A percentile compares a stretch with the other conserved stretches of the same genome.
Conservation (phyloP, 306 rosid species). For the Chamaecrista fasciculata region DNA sequence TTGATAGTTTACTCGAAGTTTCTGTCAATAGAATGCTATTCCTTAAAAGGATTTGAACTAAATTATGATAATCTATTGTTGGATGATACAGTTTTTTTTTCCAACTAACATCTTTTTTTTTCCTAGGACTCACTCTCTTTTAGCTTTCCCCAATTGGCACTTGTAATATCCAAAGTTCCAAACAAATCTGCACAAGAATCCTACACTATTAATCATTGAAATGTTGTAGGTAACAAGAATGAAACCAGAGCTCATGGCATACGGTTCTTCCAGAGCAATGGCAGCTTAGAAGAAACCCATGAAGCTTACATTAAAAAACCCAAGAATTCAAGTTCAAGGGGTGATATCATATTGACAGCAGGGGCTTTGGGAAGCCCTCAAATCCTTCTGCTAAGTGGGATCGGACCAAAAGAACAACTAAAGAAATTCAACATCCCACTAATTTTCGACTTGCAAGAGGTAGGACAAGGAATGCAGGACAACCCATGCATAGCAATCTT, state of each 20-base stretch:
- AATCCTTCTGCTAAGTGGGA: constrained; percentile 59
- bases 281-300: constrained; percentile 34
- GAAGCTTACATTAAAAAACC: constrained; percentile 52
- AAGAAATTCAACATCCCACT: constrained; percentile 42
- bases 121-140: no score
- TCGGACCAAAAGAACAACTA: constrained; percentile 62
- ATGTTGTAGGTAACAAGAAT: constrained; percentile 42
- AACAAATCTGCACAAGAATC: not conserved
- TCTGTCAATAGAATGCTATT: no score
- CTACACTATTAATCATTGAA: constrained; percentile 7
- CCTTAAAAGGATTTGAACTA: no score
- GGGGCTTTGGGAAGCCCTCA: constrained; percentile 85
- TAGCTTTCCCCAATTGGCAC: not conserved
- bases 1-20: no score
- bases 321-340: constrained; percentile 39
- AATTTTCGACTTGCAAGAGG: constrained; percentile 38
- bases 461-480: constrained; percentile 77
- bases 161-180: not conserved
- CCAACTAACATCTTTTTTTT: no score
- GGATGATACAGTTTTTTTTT: no score
- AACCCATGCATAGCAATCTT: constrained; percentile 60
- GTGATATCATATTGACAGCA: constrained; percentile 75
- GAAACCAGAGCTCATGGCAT: constrained; percentile 55
- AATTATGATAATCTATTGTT: no score
- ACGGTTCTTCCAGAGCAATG: constrained; percentile 58